Conservation (phyloP, 306 rosid genomes). For the Vigna radiata region DNA sequence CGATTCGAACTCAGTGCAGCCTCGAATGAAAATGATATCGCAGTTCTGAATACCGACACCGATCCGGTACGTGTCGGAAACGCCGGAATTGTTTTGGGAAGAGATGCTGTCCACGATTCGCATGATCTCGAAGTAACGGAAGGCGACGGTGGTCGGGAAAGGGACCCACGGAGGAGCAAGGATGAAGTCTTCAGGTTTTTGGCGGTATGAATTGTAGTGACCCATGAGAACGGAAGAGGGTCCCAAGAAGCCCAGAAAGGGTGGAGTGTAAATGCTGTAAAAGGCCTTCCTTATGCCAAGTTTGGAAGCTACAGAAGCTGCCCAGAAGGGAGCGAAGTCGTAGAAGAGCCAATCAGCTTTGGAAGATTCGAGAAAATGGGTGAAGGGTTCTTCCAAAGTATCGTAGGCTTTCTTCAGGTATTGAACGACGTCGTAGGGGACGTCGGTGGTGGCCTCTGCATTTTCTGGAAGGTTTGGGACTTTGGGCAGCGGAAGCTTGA, state of each 20-base stretch:
- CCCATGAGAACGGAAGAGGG: background rate
- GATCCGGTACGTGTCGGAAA: conserved; percentile 4
- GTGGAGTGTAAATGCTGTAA: conserved; percentile 38
- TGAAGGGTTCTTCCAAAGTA: conserved; percentile 40
- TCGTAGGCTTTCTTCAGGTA: conserved; percentile 55
- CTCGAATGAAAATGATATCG: conserved; percentile 22
- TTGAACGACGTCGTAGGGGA: conserved; percentile 47
- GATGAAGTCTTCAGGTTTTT: conserved; percentile 29
- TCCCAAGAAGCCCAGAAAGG: background rate
- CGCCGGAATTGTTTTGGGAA: background rate
- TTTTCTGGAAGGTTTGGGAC: conserved; percentile 44
- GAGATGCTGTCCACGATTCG: background rate
- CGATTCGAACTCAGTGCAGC: conserved; percentile 38
- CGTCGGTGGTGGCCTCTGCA: conserved; percentile 58
- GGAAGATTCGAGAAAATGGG: conserved; percentile 46
- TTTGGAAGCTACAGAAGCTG: conserved; percentile 16
- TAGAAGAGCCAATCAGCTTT: conserved; percentile 53
- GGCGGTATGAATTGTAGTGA: background rate
- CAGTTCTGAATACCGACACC: background rate
- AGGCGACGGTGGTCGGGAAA: conserved; percentile 39
- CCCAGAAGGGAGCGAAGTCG: conserved; percentile 53
- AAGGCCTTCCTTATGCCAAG: conserved; percentile 42
- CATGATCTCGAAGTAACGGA: conserved; percentile 42
- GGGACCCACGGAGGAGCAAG: conserved; percentile 51
- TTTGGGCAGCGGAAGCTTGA: conserved; percentile 52